Percentiles rank a stretch among this genome's conserved stretches.
These are phyloP conservation scores for Kwoniella botswanensis DNA, from an alignment of 768 basidiomycete species.

Conservation along the genomic window DNA sequence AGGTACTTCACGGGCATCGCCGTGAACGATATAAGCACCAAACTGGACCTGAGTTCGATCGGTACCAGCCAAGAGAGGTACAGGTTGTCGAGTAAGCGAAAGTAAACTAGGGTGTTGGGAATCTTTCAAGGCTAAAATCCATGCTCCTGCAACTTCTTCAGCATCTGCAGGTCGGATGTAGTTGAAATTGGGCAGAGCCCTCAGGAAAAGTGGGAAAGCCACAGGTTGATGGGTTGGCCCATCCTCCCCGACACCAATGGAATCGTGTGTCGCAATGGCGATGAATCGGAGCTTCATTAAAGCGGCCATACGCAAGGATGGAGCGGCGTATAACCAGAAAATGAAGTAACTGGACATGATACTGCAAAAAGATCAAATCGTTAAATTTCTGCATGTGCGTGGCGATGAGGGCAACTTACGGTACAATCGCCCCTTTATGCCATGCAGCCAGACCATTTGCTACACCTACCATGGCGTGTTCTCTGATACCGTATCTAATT, in stretches of 20 bases:
- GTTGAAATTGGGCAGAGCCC: slow-evolving; percentile 53
- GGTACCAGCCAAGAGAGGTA: slow-evolving; percentile 48
- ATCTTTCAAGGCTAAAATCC: slow-evolving; percentile 43
- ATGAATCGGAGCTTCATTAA: slow-evolving; percentile 55
- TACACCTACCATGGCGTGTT: slow-evolving; percentile 54
- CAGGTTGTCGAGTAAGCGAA: slow-evolving; percentile 50
- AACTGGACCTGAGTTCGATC: slow-evolving; percentile 42
- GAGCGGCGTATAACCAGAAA: slow-evolving; percentile 57
- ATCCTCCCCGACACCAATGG: slow-evolving; percentile 56
- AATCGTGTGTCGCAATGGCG: slow-evolving; percentile 57
- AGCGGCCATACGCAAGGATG: slow-evolving; percentile 55
- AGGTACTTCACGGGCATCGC: slow-evolving; percentile 30
- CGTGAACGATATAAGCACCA: slow-evolving; percentile 51
- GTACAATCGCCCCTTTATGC: slow-evolving; percentile 56
- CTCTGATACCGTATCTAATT: slow-evolving; percentile 56
- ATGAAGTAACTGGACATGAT: slow-evolving; percentile 58
- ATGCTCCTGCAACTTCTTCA: slow-evolving; percentile 54
- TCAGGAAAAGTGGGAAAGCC: slow-evolving; percentile 49
- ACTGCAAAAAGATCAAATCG: slow-evolving; percentile 14
- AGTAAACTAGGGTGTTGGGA: slow-evolving; percentile 40
- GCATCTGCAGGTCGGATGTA: slow-evolving; percentile 55
- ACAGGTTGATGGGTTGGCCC: slow-evolving; percentile 57
- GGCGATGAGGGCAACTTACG: slow-evolving; percentile 31
- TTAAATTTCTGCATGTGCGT: too few species aligned
- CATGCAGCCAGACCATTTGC: slow-evolving; percentile 56